Conservation (phyloP, 1,139 yeast species). For the Kurtzmaniella quercitrusa region DNA sequence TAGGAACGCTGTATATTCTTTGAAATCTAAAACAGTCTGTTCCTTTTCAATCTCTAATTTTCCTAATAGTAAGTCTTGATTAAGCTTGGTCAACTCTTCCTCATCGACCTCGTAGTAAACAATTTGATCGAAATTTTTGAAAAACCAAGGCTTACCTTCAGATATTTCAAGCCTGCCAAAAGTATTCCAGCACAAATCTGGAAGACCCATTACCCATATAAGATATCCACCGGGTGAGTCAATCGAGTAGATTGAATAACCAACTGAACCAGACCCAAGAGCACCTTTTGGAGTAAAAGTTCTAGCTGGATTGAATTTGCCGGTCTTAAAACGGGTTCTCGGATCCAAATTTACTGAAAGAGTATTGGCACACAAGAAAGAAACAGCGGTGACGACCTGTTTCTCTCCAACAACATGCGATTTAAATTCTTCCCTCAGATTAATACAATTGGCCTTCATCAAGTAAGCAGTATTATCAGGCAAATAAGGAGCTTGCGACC, state of each 20-base stretch:
- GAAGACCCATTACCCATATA: slow-evolving; percentile 36
- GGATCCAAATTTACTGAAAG: slow-evolving; percentile 31
- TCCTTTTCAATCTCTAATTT: slow-evolving; percentile 20
- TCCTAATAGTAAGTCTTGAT: slow-evolving; percentile 23
- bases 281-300: slow-evolving; percentile 36
- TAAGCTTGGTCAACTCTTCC: slow-evolving; percentile 16
- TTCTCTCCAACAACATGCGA: slow-evolving; percentile 22
- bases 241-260: slow-evolving; percentile 31
- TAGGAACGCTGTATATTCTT: slow-evolving; percentile 20
- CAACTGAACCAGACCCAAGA: slow-evolving; percentile 28
- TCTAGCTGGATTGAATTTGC: slow-evolving; percentile 35
- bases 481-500: slow-evolving; percentile 33
- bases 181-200: slow-evolving; percentile 34
- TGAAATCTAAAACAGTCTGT: slow-evolving; percentile 24
- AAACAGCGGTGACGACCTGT: slow-evolving; percentile 30
- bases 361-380: slow-evolving; percentile 34
- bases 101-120: slow-evolving; percentile 31
- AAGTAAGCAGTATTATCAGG: slow-evolving; percentile 29
- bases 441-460: slow-evolving; percentile 26
- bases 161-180: slow-evolving; percentile 18
- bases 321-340: slow-evolving; percentile 25
- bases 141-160: slow-evolving; percentile 29
- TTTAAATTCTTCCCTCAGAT: slow-evolving; percentile 24
- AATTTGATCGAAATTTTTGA: slow-evolving; percentile 30
- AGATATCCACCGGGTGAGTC: slow-evolving; percentile 39